phyloP scores from a whole-genome alignment of 2,329 filamentous ascomycete genomes.

The Beauveria brongniartii region DNA sequence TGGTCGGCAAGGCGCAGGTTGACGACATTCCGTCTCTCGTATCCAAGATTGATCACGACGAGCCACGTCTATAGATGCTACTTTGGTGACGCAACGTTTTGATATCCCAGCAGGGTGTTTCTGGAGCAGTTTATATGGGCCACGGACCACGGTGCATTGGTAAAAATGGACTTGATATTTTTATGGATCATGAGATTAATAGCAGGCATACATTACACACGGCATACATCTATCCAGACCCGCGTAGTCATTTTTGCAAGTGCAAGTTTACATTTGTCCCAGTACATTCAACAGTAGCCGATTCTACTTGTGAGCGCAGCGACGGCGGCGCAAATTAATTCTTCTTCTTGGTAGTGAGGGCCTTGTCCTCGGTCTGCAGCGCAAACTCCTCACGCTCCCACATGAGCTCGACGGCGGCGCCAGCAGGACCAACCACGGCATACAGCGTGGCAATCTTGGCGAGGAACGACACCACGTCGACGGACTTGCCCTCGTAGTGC shows the following conservation, averaged over 20 bases:
- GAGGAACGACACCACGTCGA: neutral
- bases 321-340: neutral
- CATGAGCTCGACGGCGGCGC: conserved; percentile 15
- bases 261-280: neutral
- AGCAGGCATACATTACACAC: conserved; percentile 5
- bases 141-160: neutral
- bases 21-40: conserved; percentile 73
- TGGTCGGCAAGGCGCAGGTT: conserved; percentile 67
- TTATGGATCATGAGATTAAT: neutral
- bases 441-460: conserved; percentile 10
- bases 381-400: conserved; percentile 18
- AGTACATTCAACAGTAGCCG: neutral
- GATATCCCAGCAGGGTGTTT: neutral
- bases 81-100: conserved; percentile 1
- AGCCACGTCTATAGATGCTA: conserved; percentile 4
- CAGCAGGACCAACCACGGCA: conserved; percentile 12
- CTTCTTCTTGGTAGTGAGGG: conserved; percentile 2
- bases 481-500: neutral
- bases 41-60: conserved; percentile 20
- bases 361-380: conserved; percentile 9
- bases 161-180: neutral
- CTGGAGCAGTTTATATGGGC: neutral
- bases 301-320: neutral
- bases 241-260: neutral
- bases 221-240: neutral